Conservation (phyloP, 139 green algal genomes). For the Zygnema cylindricum region DNA sequence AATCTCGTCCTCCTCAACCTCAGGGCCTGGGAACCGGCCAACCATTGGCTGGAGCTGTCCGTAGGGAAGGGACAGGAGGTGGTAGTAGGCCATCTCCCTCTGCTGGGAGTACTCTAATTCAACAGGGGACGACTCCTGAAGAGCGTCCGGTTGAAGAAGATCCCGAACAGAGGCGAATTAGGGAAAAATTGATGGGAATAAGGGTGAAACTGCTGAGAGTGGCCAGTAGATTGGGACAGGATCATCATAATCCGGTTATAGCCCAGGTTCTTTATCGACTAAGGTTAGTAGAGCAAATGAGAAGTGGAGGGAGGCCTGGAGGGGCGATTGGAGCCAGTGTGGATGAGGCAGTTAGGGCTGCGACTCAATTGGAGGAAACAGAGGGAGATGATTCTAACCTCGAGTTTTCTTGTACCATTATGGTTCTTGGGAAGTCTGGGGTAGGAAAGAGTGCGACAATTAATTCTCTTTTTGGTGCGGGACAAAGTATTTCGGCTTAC, state of each 20-base stretch:
- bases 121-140: background rate
- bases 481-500: conserved; percentile 50
- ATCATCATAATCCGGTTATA: conserved; percentile 64
- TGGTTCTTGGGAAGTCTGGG: conserved; percentile 79
- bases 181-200: conserved; percentile 65
- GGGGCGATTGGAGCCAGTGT: conserved; percentile 26
- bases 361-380: conserved; percentile 55
- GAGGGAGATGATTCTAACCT: conserved; percentile 59
- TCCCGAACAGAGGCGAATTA: conserved; percentile 32
- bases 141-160: conserved; percentile 11
- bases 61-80: background rate
- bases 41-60: background rate
- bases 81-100: background rate
- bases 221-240: conserved; percentile 67
- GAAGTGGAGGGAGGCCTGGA: conserved; percentile 32
- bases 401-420: conserved; percentile 71
- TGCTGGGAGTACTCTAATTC: background rate
- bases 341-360: conserved; percentile 51
- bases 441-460: conserved; percentile 80
- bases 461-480: conserved; percentile 70
- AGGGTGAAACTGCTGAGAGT: conserved; percentile 74
- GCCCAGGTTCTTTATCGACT: conserved; percentile 76
- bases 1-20: background rate
- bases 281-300: conserved; percentile 81
- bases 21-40: background rate